phyloP scores from a whole-genome alignment of 257 asterid genomes.

The Cynanchum wilfordii region DNA sequence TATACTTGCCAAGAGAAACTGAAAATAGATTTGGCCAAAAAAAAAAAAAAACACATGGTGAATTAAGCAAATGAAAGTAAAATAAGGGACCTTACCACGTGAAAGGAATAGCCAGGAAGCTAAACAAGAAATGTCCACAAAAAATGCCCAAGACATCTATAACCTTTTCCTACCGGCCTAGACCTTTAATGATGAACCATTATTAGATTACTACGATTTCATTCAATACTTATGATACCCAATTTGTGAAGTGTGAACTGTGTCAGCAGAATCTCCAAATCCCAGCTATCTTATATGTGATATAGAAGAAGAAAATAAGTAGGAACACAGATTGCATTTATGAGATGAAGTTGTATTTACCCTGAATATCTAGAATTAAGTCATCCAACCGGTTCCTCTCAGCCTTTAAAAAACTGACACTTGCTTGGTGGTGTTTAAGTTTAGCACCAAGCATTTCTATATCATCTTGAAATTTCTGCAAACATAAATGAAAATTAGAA shows the following conservation, averaged over 20 bases:
- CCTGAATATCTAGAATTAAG: constrained; percentile 54
- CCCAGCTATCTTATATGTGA: background rate
- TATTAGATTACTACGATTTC: background rate
- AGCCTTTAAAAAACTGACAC: constrained; percentile 41
- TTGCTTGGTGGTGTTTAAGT: constrained; percentile 69
- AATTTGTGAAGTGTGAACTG: background rate
- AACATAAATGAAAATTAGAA: constrained; percentile 6
- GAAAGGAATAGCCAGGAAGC: background rate
- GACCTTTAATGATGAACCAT: background rate
- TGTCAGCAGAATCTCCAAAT: background rate
- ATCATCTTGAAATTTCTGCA: constrained; percentile 67
- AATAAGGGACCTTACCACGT: background rate
- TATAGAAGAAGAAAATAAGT: background rate
- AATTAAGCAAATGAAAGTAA: constrained; percentile 3
- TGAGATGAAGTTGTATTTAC: constrained; percentile 24
- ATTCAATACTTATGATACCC: background rate
- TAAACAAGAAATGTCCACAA: background rate
- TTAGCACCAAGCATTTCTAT: constrained; percentile 44
- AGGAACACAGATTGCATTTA: background rate
- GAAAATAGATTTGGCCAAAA: constrained; percentile 15
- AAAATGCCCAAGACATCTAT: background rate
- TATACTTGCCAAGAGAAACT: constrained; percentile 63
- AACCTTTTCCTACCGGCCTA: background rate
- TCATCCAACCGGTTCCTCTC: constrained; percentile 44
- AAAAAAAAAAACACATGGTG: background rate